A percentile compares a stretch with the other conserved stretches of the same genome.
Conservation (phyloP, 768 basidiomycete genomes). For the Mycena latifolia region DNA sequence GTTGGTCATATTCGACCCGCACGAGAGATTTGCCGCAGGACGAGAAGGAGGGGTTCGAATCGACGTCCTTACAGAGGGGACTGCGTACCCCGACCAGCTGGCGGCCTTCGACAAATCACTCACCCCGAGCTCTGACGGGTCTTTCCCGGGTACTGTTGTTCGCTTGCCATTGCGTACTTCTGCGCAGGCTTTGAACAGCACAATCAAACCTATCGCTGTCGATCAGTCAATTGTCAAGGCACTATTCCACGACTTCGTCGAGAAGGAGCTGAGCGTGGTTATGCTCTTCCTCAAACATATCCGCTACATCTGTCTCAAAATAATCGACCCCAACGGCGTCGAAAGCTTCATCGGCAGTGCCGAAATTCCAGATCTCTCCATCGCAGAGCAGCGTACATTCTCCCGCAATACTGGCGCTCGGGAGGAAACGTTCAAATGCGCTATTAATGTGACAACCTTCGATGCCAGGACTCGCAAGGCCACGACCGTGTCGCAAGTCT, state of each 20-base stretch:
- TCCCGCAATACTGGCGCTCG: constrained; percentile 25
- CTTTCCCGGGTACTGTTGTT: constrained; percentile 41
- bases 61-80: constrained; percentile 20
- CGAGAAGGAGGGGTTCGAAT: constrained; percentile 36
- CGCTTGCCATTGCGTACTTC: constrained; percentile 45
- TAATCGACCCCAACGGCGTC: constrained; percentile 36
- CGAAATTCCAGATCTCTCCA: constrained; percentile 30
- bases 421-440: constrained; percentile 30
- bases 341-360: constrained; percentile 34
- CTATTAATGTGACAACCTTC: constrained; percentile 20
- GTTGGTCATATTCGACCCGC: constrained; percentile 47
- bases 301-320: constrained; percentile 40
- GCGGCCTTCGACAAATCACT: constrained; percentile 35
- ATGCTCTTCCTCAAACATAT: constrained; percentile 46
- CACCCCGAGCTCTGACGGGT: constrained; percentile 1
- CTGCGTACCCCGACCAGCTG: constrained; percentile 39
- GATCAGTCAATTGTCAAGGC: constrained; percentile 30
- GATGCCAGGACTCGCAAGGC: neutral
- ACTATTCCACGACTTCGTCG: constrained; percentile 42
- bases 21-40: constrained; percentile 30
- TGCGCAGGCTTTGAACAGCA: constrained; percentile 28
- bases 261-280: constrained; percentile 39
- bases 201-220: constrained; percentile 30
- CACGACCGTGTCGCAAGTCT: constrained; percentile 20
- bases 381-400: constrained; percentile 32